These are phyloP conservation scores for Vachellia pachyceras DNA, from an alignment of 306 rosid genomes.

Conservation along the genomic window DNA sequence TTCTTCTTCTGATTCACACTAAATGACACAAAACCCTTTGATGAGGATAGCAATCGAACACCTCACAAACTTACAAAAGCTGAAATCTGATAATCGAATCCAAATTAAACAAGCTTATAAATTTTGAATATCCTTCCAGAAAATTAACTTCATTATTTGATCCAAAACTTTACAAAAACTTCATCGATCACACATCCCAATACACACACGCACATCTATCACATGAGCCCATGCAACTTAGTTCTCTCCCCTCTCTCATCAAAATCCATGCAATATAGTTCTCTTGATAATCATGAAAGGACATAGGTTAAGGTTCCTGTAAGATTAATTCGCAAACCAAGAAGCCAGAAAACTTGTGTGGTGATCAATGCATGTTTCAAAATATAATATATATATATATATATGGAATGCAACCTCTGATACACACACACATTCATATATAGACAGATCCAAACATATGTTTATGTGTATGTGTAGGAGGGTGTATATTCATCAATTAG, in stretches of 20 bases:
- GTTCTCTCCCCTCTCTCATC: background rate
- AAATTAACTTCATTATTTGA: background rate
- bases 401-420: no score
- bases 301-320: constrained; percentile 1
- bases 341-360: background rate
- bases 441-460: no score
- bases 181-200: constrained; percentile 30
- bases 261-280: background rate
- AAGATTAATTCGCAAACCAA: background rate
- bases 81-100: background rate
- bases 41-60: constrained; percentile 43
- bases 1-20: constrained; percentile 30
- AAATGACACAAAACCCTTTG: constrained; percentile 43
- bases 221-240: background rate
- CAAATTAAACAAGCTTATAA: background rate
- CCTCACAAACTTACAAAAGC: constrained; percentile 42
- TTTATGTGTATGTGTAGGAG: no score
- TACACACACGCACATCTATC: background rate
- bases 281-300: background rate
- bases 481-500: background rate
- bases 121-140: background rate
- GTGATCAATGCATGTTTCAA: background rate
- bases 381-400: background rate
- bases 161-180: background rate
- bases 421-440: no score